Evolutionary conservation across 2,329 filamentous ascomycete species (phyloP).

Genomic region (Cytospora paraplurivora): DNA sequence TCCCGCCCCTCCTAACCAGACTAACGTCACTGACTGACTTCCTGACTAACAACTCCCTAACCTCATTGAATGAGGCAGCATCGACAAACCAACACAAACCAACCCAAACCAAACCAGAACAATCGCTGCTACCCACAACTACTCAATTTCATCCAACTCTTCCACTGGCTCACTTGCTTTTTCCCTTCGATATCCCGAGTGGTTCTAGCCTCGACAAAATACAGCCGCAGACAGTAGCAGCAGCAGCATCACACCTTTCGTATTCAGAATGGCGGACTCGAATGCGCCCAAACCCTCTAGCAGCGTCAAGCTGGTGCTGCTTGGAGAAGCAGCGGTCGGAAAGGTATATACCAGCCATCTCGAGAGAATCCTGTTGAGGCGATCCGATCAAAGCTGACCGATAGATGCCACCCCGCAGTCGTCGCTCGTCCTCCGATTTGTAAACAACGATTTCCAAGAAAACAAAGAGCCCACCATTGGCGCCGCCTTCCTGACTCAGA

Average conservation of each 20-base stretch:
- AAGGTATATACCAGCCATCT: constrained; percentile 65
- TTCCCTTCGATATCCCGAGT: not conserved
- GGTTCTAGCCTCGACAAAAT: constrained; percentile 10
- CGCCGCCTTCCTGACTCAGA: constrained; percentile 97
- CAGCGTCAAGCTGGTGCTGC: constrained; percentile 98
- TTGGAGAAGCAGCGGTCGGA: constrained; percentile 96
- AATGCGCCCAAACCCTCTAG: constrained; percentile 91
- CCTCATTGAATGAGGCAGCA: constrained; percentile 12
- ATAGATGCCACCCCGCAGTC: constrained; percentile 64
- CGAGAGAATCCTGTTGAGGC: not conserved
- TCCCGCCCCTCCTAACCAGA: constrained; percentile 13
- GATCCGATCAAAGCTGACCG: constrained; percentile 22
- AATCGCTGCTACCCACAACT: constrained; percentile 13
- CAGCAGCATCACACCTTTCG: constrained; percentile 9
- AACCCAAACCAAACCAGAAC: constrained; percentile 1
- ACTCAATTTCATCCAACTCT: constrained; percentile 10
- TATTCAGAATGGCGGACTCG: constrained; percentile 67
- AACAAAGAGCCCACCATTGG: constrained; percentile 99
- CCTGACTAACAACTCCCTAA: constrained; percentile 10
- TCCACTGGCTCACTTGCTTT: not conserved
- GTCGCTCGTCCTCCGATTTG: constrained; percentile 94
- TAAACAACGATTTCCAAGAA: constrained; percentile 99
- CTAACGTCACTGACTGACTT: constrained; percentile 17
- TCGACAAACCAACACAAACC: constrained; percentile 3
- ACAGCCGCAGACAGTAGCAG: constrained; percentile 3